Evolutionary conservation across 768 basidiomycete genomes (phyloP), one percentile per base, ranked within the genome.

Genomic region (Tricholoma flavovirens): DNA sequence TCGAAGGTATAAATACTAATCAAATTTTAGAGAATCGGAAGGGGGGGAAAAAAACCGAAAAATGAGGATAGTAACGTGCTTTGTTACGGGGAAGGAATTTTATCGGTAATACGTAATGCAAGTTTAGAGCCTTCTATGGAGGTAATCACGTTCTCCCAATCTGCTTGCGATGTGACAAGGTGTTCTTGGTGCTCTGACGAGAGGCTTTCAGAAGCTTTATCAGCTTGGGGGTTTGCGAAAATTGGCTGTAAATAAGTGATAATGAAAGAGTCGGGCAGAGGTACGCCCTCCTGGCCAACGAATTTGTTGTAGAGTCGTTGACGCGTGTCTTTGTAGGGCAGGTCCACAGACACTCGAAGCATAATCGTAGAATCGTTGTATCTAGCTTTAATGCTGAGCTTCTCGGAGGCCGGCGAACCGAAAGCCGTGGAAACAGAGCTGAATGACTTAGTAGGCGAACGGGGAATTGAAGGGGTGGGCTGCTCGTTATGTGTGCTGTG

Each of bases 291-390:
- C 62, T 83, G 80, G 21, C 76, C 73, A n/a, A 79, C 75, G 64
- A 90, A 84, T 62, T 88, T 89, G 54, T 84, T 80, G 58, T 79
- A 78, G 22, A 91, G 71, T 49, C 79, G 77, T 51, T 71, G 71
- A 56, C 84, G 83, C 14, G 90, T 62, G 45, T 83, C 82, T 15
- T 67, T 62, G 54, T 83, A 77, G n/a, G 76, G 43, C 56, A 75
- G 73, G 40, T 74, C 69, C 58, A 75, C 75, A 11, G 79, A 68
- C 7, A 78, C 69, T 43, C 85, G 83, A 51, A 90, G 75, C 57
- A 87, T 70, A 62, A 90, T 76, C 58, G 87, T 84, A 24, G 78
- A 73, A 59, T 83, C 77, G 61, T 82, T 78, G 60, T 81, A 79
- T 43, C 77, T 77, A 4, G 82, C 88, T 71, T 90, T 90, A 73